Conservation (phyloP, 2,329 filamentous ascomycete species). For the Cryphonectria radicalis region DNA sequence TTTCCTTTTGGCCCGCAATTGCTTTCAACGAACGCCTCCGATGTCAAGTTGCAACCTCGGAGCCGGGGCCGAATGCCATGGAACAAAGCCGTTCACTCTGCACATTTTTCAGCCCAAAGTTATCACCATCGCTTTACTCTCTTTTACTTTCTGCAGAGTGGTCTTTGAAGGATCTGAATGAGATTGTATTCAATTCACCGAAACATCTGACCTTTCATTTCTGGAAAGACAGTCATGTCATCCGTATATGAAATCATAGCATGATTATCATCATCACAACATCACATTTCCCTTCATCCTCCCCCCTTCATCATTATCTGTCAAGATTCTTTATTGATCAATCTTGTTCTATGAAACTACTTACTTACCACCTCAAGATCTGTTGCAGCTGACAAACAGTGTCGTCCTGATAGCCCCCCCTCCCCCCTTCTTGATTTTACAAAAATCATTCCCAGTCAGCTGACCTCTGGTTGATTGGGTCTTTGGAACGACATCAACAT, state of each 20-base stretch:
- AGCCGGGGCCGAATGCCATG: not conserved
- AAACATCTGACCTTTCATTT: not conserved
- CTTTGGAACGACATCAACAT: conserved; percentile 34
- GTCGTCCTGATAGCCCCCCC: conserved; percentile 2
- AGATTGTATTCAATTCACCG: not conserved
- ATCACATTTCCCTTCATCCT: not conserved
- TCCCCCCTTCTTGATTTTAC: not conserved
- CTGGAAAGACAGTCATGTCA: not conserved
- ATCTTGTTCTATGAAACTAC: not conserved
- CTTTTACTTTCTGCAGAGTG: not conserved
- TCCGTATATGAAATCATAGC: not conserved
- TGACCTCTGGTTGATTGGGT: conserved; percentile 11
- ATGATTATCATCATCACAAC: not conserved
- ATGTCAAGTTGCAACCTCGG: not conserved
- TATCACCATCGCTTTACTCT: not conserved
- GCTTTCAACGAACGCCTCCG: not conserved
- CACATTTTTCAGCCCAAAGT: not conserved
- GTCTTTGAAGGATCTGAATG: not conserved
- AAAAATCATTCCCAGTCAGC: conserved; percentile 8
- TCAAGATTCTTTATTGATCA: not conserved
- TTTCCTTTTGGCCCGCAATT: not conserved
- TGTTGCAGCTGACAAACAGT: conserved; percentile 10
- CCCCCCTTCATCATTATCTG: not conserved
- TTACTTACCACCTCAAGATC: not conserved
- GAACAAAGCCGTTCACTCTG: not conserved